Evolutionary conservation across 2,329 filamentous ascomycete genomes (phyloP).

Genomic region (Pestalotiopsis sp.): DNA sequence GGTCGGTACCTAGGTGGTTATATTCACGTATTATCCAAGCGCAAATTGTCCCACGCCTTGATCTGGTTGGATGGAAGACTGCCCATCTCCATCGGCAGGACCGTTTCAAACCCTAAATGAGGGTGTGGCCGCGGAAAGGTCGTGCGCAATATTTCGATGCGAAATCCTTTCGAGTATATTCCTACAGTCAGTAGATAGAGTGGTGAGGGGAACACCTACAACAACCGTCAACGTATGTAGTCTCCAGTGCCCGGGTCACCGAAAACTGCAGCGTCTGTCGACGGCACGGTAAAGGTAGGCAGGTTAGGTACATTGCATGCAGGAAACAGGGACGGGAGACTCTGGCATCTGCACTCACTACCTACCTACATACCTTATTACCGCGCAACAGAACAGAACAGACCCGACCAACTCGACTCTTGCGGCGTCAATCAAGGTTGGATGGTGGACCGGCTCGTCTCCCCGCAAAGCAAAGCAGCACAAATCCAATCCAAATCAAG

Average conservation of each 20-base stretch:
- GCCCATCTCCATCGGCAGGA: background rate
- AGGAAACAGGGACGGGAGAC: background rate
- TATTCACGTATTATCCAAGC: background rate
- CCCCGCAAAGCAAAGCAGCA: background rate
- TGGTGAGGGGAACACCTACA: background rate
- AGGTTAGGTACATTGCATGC: background rate
- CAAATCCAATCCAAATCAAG: background rate
- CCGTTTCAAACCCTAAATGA: background rate
- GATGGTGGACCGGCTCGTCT: too few species aligned
- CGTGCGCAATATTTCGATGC: background rate
- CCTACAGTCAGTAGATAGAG: background rate
- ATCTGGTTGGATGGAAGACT: background rate
- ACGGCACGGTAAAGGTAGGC: background rate
- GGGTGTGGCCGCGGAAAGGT: background rate
- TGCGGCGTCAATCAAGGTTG: background rate
- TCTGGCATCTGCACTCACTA: background rate
- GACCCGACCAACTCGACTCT: background rate
- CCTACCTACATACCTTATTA: too few species aligned
- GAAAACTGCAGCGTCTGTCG: background rate
- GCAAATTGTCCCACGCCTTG: background rate
- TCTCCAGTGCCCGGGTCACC: constrained; percentile 3
- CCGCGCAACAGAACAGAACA: too few species aligned
- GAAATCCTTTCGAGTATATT: too few species aligned
- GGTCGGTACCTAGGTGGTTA: background rate
- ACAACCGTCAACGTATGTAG: too few species aligned